Percentiles rank a stretch among this genome's conserved stretches.
Evolutionary conservation across 768 basidiomycete species (phyloP).

Genomic region (Termitomyces sp.): DNA sequence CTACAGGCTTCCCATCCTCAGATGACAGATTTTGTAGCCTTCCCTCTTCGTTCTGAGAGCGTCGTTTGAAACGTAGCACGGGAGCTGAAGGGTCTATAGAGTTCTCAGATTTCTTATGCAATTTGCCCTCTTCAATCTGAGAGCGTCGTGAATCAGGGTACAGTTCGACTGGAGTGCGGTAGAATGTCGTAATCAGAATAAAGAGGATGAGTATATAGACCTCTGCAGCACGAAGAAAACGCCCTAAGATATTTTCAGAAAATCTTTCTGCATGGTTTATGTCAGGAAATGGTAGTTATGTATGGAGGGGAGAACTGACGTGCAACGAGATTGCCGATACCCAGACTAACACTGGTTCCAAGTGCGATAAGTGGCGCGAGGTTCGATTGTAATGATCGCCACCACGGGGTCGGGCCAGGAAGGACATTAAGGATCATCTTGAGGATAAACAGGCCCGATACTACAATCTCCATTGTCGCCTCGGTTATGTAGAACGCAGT

Average conservation of each 20-base stretch:
- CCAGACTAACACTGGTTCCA: constrained; percentile 46
- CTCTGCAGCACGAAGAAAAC: constrained; percentile 61
- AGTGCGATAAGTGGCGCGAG: constrained; percentile 51
- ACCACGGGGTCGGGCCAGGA: constrained; percentile 50
- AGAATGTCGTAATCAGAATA: too few relatives aligned
- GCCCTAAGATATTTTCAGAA: constrained; percentile 67
- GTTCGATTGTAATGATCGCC: too few relatives aligned
- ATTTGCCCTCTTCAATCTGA: background rate
- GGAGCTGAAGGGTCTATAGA: background rate
- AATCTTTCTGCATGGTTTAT: constrained; percentile 46
- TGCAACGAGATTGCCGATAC: constrained; percentile 49
- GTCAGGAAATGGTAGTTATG: background rate
- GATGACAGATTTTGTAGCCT: too few relatives aligned
- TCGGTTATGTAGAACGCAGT: too few relatives aligned
- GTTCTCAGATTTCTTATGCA: too few relatives aligned
- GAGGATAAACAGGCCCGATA: too few relatives aligned
- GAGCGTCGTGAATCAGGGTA: background rate
- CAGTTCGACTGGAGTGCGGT: constrained; percentile 13
- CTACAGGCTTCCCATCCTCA: too few relatives aligned
- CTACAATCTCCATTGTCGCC: too few relatives aligned
- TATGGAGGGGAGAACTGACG: constrained; percentile 59
- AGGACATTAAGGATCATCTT: too few relatives aligned
- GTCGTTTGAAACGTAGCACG: too few relatives aligned
- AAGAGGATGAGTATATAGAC: constrained; percentile 58
- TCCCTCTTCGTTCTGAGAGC: too few relatives aligned